Conservation (phyloP, 495 filamentous ascomycete species). For the Talaromyces ruber region DNA sequence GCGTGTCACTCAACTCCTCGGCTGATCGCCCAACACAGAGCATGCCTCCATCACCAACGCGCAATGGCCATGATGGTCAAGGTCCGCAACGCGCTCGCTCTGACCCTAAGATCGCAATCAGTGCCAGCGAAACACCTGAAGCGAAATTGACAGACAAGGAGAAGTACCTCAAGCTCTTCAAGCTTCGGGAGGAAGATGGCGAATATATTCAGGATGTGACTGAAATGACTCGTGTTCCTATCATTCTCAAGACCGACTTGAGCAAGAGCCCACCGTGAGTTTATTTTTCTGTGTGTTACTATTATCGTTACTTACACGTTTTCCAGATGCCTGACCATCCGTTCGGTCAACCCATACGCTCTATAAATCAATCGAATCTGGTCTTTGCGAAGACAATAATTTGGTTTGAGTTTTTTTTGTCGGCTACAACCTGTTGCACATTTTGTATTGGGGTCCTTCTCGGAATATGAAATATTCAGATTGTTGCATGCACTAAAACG, state of each 20-base stretch:
- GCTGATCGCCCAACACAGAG: constrained; percentile 87
- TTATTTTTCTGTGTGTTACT: constrained; percentile 1
- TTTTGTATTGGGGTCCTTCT: background rate
- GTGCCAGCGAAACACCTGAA: constrained; percentile 60
- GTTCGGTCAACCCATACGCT: constrained; percentile 93
- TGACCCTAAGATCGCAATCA: constrained; percentile 79
- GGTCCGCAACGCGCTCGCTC: constrained; percentile 82
- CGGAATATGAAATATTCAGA: background rate
- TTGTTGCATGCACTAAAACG: background rate
- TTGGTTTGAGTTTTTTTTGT: background rate
- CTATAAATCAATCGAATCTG: constrained; percentile 39
- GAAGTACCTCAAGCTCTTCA: constrained; percentile 87
- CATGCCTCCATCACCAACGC: constrained; percentile 86
- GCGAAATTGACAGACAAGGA: constrained; percentile 84
- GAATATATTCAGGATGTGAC: constrained; percentile 97
- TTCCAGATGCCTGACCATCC: constrained; percentile 86
- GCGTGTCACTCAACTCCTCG: constrained; percentile 62
- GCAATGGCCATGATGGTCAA: constrained; percentile 61
- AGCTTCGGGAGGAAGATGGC: constrained; percentile 82
- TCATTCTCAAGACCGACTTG: constrained; percentile 96
- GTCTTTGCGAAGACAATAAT: background rate
- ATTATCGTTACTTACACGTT: constrained; percentile 25
- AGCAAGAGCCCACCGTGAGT: constrained; percentile 98
- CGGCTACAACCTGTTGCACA: background rate
- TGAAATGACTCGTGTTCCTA: constrained; percentile 93